Percentiles rank a stretch among this genome's conserved stretches.
phyloP scores from a whole-genome alignment of 768 basidiomycete genomes.

The Pleurotus djamor region DNA sequence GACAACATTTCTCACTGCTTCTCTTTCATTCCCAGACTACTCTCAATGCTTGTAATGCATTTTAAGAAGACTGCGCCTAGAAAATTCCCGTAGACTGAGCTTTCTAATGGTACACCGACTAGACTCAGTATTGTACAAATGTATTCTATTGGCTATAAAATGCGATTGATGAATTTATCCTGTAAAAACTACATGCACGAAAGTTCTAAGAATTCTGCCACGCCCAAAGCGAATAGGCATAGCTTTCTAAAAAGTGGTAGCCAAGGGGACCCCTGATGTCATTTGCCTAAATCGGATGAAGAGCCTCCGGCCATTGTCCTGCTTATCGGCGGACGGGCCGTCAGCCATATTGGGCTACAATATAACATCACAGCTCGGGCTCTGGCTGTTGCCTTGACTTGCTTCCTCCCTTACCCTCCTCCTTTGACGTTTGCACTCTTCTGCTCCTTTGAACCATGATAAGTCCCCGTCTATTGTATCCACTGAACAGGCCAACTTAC shows the following conservation, averaged over 20 bases:
- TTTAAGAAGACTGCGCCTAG: background rate
- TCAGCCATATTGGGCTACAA: no score
- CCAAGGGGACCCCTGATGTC: background rate
- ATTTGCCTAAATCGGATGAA: background rate
- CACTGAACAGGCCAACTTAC: constrained; percentile 8
- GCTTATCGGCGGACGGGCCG: no score
- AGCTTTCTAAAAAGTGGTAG: background rate
- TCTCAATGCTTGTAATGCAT: constrained; percentile 3
- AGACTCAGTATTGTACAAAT: background rate
- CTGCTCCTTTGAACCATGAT: constrained; percentile 48
- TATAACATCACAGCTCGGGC: no score
- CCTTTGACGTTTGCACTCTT: background rate
- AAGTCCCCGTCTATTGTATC: constrained; percentile 30
- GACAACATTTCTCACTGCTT: no score
- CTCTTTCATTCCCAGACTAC: background rate
- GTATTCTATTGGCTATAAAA: background rate
- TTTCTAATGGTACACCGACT: no score
- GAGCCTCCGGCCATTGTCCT: background rate
- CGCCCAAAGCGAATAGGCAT: background rate
- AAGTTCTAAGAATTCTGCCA: background rate
- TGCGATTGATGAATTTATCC: no score
- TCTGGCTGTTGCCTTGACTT: background rate
- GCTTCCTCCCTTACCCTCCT: background rate
- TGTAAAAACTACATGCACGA: no score
- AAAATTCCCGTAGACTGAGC: background rate